Conservation (phyloP, 2,329 filamentous ascomycete species). For the Erysiphe neolycopersici region DNA sequence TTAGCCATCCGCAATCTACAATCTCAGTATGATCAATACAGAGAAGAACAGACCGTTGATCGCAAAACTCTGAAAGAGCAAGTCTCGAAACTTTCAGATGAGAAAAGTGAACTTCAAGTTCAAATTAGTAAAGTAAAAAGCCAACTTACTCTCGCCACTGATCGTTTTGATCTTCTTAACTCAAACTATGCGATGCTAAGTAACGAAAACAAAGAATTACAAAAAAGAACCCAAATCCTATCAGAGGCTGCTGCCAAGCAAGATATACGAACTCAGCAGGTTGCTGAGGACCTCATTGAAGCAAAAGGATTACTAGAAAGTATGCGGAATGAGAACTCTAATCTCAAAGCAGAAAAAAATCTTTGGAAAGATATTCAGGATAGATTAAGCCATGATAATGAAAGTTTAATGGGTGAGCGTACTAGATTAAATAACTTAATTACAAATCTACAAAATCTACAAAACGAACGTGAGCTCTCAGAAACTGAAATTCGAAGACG, state of each 20-base stretch:
- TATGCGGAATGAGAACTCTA: conserved; percentile 69
- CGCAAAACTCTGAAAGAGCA: conserved; percentile 64
- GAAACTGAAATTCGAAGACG: conserved; percentile 63
- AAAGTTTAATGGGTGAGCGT: conserved; percentile 60
- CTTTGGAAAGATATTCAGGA: conserved; percentile 86
- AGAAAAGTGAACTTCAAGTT: conserved; percentile 58
- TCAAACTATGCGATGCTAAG: conserved; percentile 66
- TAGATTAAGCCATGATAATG: conserved; percentile 68
- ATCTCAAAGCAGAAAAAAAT: conserved; percentile 83
- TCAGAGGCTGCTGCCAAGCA: conserved; percentile 72
- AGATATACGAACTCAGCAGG: conserved; percentile 71
- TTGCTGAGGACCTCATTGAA: conserved; percentile 79
- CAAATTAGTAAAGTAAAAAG: conserved; percentile 59
- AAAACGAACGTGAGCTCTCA: conserved; percentile 71
- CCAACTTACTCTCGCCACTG: conserved; percentile 54
- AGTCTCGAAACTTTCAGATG: conserved; percentile 50
- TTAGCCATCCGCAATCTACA: conserved; percentile 70
- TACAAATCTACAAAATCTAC: conserved; percentile 59
- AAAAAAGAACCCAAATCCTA: conserved; percentile 51
- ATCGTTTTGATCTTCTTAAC: conserved; percentile 73
- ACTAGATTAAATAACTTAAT: conserved; percentile 60
- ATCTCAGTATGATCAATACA: conserved; percentile 67
- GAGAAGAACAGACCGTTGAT: conserved; percentile 61
- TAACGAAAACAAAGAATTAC: conserved; percentile 60
- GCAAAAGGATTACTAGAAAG: conserved; percentile 59